Evolutionary conservation across 2,329 filamentous ascomycete genomes (phyloP).

Genomic region (Aureobasidium sp.): DNA sequence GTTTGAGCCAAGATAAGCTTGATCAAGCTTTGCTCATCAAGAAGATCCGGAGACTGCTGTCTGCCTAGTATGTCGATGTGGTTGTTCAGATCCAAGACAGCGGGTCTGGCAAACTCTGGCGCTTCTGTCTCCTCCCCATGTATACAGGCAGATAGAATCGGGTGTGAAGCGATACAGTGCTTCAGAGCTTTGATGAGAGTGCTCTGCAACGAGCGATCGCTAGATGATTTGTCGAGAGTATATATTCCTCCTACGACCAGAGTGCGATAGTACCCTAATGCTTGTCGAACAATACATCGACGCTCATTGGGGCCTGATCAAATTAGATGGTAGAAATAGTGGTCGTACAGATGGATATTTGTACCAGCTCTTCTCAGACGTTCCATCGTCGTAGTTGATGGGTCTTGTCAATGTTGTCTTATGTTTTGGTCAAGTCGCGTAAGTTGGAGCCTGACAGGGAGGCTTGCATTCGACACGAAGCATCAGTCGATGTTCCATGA

Average conservation of each 20-base stretch:
- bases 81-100: conserved; percentile 31
- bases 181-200: conserved; percentile 29
- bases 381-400: not conserved
- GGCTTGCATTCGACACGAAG: not conserved
- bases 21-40: conserved; percentile 2
- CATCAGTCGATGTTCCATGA: not conserved
- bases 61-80: conserved; percentile 32
- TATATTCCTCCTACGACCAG: conserved; percentile 35
- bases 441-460: not conserved
- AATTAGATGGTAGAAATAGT: not conserved
- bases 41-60: not conserved
- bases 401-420: not conserved
- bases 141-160: conserved; percentile 34
- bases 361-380: not conserved
- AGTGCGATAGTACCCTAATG: conserved; percentile 35
- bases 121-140: conserved; percentile 32
- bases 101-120: conserved; percentile 28
- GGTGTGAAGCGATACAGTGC: conserved; percentile 34
- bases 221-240: conserved; percentile 6
- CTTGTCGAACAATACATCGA: conserved; percentile 36
- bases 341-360: not conserved
- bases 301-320: conserved; percentile 34
- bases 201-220: conserved; percentile 12
- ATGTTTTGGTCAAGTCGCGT: not conserved
- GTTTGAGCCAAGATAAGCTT: not conserved